These are phyloP conservation scores for Pichia sp. DNA, from an alignment of 1,139 yeast genomes.

Conservation along the genomic window DNA sequence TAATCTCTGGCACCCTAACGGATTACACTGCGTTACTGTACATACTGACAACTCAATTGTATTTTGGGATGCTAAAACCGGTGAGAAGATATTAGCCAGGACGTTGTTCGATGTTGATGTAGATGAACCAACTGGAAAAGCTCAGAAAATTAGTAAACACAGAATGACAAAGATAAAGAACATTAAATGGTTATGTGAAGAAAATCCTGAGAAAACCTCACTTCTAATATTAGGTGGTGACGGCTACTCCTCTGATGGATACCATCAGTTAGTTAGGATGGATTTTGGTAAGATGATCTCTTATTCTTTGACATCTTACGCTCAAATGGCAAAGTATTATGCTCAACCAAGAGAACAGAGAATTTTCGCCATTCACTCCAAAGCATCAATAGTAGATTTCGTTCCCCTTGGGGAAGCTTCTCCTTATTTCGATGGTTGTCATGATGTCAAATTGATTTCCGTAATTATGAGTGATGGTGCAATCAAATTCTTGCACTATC, in stretches of 20 bases:
- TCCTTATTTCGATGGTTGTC: constrained; percentile 70
- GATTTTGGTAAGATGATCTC: constrained; percentile 81
- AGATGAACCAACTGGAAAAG: constrained; percentile 42
- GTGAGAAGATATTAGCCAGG: constrained; percentile 69
- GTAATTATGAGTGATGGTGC: constrained; percentile 59
- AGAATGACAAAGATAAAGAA: constrained; percentile 41
- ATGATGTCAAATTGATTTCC: constrained; percentile 59
- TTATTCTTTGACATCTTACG: constrained; percentile 76
- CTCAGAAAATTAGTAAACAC: constrained; percentile 20
- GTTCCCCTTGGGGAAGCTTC: constrained; percentile 48
- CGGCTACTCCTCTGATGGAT: constrained; percentile 39
- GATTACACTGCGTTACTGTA: constrained; percentile 72
- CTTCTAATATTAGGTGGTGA: constrained; percentile 71
- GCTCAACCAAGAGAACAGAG: constrained; percentile 57
- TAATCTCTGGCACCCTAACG: constrained; percentile 89
- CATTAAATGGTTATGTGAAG: constrained; percentile 68
- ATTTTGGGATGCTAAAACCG: constrained; percentile 88
- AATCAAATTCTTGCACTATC: constrained; percentile 46
- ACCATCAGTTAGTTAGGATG: constrained; percentile 55
- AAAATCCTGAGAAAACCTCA: constrained; percentile 76
- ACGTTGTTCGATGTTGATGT: constrained; percentile 62
- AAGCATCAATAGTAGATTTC: constrained; percentile 42
- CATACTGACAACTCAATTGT: constrained; percentile 81
- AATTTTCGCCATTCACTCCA: constrained; percentile 47
- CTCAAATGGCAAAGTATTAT: constrained; percentile 75